Conservation (phyloP, 169 alveolate genomes). For the Miamiensis avidus region DNA sequence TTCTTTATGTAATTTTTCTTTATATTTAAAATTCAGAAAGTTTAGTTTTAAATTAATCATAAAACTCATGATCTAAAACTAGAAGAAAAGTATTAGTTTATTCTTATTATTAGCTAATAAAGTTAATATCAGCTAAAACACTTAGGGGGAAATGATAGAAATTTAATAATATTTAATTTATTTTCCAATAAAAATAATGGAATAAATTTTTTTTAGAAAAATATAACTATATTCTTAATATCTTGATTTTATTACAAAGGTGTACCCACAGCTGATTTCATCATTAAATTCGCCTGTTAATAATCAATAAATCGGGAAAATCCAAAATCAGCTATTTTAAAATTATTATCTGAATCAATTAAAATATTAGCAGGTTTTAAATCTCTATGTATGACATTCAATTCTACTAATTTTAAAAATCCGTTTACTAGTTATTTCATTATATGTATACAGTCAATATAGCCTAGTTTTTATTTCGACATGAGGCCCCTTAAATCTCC, state of each 20-base stretch:
- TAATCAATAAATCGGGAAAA: background rate
- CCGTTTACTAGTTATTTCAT: background rate
- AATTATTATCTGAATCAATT: background rate
- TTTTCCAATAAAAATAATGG: too few relatives aligned
- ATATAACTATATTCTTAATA: too few relatives aligned
- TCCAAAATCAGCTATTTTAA: background rate
- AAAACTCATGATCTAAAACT: too few relatives aligned
- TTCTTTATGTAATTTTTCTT: too few relatives aligned
- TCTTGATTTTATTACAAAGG: background rate
- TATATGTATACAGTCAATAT: background rate
- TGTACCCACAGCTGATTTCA: background rate
- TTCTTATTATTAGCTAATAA: too few relatives aligned
- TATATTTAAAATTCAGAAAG: too few relatives aligned
- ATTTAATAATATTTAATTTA: too few relatives aligned
- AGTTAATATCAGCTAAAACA: too few relatives aligned
- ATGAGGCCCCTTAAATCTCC: background rate
- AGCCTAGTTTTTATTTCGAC: background rate
- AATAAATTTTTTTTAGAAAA: too few relatives aligned
- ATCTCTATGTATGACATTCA: background rate
- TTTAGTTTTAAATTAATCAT: too few relatives aligned
- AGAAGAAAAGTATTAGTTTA: too few relatives aligned
- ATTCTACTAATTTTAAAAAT: background rate
- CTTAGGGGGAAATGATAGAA: too few relatives aligned
- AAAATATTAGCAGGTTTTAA: background rate
- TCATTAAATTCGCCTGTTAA: background rate